Percentiles rank a stretch among this genome's conserved stretches.
Conservation (phyloP, 2,329 filamentous ascomycete genomes). For the Cucurbitaria berberidis region DNA sequence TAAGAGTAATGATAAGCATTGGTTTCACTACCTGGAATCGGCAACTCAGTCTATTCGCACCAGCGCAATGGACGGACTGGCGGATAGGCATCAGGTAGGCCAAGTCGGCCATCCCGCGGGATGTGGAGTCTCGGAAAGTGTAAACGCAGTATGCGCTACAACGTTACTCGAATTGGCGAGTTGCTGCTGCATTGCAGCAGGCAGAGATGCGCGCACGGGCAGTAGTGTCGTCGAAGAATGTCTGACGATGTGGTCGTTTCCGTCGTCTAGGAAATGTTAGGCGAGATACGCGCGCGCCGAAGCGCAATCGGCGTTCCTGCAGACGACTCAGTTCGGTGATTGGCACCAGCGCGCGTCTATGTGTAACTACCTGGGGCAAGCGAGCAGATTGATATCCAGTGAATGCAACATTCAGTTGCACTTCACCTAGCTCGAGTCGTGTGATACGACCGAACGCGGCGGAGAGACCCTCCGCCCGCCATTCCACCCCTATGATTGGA, state of each 20-base stretch:
- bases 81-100: background rate
- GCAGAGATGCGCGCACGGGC: background rate
- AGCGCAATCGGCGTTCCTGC: background rate
- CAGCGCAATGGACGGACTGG: background rate
- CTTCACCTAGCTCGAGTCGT: background rate
- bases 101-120: background rate
- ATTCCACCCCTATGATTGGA: background rate
- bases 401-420: background rate
- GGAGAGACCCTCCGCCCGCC: background rate
- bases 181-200: background rate
- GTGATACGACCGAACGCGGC: background rate
- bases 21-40: background rate
- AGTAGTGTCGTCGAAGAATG: too few species aligned
- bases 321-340: background rate
- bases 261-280: background rate
- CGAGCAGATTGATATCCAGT: background rate
- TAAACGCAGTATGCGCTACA: background rate
- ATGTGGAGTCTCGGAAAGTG: background rate
- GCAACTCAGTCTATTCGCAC: background rate
- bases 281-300: conserved; percentile 3
- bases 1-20: too few species aligned
- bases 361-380: background rate
- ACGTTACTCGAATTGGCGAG: background rate
- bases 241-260: too few species aligned
- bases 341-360: background rate